phyloP scores from a whole-genome alignment of 2,329 filamentous ascomycete species.

The Mariannaea elegans region DNA sequence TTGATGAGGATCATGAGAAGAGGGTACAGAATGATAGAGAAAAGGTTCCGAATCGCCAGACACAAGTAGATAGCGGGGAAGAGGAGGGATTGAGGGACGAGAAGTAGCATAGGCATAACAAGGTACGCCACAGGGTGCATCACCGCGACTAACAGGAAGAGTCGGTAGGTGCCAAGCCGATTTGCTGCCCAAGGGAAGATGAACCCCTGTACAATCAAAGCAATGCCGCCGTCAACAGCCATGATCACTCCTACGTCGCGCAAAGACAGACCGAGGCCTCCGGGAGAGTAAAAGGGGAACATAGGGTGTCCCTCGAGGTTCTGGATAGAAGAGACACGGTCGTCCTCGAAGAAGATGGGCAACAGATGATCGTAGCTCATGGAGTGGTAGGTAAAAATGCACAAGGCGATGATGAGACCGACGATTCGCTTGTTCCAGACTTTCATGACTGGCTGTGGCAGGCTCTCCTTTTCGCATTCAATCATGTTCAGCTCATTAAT shows the following conservation, averaged over 20 bases:
- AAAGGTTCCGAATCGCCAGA: conserved; percentile 65
- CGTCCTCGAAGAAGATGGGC: conserved; percentile 92
- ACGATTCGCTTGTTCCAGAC: conserved; percentile 71
- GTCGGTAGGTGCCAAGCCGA: conserved; percentile 65
- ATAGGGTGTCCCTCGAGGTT: conserved; percentile 41
- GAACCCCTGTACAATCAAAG: conserved; percentile 66
- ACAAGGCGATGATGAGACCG: conserved; percentile 81
- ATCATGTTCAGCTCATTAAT: conserved; percentile 26
- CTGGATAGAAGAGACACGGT: conserved; percentile 57
- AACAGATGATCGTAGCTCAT: conserved; percentile 95
- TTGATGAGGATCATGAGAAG: conserved; percentile 74
- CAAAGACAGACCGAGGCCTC: conserved; percentile 70
- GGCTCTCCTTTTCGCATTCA: conserved; percentile 46
- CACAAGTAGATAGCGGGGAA: conserved; percentile 67
- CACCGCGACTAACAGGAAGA: conserved; percentile 66
- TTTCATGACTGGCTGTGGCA: conserved; percentile 42
- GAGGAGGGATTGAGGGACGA: conserved; percentile 60
- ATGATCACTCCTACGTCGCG: conserved; percentile 70
- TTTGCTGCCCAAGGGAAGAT: conserved; percentile 69
- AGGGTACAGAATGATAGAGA: conserved; percentile 72
- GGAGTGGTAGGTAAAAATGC: conserved; percentile 92
- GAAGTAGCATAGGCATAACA: conserved; percentile 66
- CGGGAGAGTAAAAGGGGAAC: conserved; percentile 64
- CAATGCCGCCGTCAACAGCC: conserved; percentile 67
- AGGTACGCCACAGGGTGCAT: conserved; percentile 70